Evolutionary conservation across 768 basidiomycete species (phyloP).

Genomic region (Sarcomyxa edulis): DNA sequence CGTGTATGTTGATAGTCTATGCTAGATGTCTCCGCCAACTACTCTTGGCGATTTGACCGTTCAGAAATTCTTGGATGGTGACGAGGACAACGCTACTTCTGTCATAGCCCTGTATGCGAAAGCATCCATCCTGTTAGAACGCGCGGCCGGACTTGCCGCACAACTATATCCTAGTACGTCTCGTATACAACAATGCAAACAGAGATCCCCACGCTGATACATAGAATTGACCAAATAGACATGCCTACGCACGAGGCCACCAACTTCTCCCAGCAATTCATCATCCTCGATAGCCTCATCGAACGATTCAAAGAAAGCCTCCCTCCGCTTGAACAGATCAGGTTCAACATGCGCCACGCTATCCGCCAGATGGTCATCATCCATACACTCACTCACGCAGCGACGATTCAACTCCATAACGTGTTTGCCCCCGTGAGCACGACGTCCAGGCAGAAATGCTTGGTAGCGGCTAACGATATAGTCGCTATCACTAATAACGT

Average conservation of each 20-base stretch:
- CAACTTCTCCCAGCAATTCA: constrained; percentile 37
- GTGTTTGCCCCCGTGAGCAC: constrained; percentile 3
- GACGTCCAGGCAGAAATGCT: constrained; percentile 3
- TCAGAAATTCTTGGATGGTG: constrained; percentile 20
- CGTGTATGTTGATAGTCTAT: no score
- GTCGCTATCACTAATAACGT: neutral
- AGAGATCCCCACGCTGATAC: neutral
- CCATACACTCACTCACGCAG: constrained; percentile 6
- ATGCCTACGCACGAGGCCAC: constrained; percentile 34
- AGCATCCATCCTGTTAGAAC: constrained; percentile 29
- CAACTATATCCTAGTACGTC: constrained; percentile 8
- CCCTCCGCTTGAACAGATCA: neutral
- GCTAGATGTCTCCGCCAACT: neutral
- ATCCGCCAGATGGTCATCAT: constrained; percentile 10
- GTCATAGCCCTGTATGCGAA: constrained; percentile 21
- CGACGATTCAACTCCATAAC: constrained; percentile 8
- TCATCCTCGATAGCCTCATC: constrained; percentile 40
- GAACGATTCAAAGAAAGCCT: constrained; percentile 22
- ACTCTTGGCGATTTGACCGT: constrained; percentile 16
- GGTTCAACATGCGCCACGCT: neutral
- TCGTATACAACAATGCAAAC: neutral
- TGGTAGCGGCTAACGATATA: constrained; percentile 3
- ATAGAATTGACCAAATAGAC: constrained; percentile 22
- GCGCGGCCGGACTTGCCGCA: constrained; percentile 16
- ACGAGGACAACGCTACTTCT: constrained; percentile 18